Evolutionary conservation across 2,329 filamentous ascomycete species (phyloP).

Genomic region (Capronia epimyces): DNA sequence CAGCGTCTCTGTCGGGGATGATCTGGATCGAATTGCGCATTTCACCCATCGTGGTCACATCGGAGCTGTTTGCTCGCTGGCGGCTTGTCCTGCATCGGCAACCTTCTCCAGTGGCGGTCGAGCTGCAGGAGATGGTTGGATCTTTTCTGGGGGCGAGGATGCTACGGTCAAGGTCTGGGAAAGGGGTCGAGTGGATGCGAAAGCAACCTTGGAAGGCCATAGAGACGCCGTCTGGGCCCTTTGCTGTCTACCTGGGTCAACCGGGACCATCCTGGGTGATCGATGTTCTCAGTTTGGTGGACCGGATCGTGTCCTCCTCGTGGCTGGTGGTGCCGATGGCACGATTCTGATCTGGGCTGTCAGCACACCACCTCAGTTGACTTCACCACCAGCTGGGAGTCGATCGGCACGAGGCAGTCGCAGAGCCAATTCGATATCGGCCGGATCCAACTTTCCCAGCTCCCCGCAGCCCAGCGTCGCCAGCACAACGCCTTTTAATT

Average conservation of each 20-base stretch:
- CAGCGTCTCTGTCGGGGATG: slow-evolving; percentile 56
- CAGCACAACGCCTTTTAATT: slow-evolving; percentile 77
- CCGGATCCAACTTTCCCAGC: slow-evolving; percentile 83
- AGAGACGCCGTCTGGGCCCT: slow-evolving; percentile 95
- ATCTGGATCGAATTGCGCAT: slow-evolving; percentile 85
- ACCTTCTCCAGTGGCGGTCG: slow-evolving; percentile 86
- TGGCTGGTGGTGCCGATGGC: slow-evolving; percentile 84
- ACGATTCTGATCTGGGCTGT: slow-evolving; percentile 92
- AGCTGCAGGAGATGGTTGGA: slow-evolving; percentile 89
- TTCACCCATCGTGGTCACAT: slow-evolving; percentile 93
- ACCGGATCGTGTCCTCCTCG: slow-evolving; percentile 81
- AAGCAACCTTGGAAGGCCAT: slow-evolving; percentile 88
- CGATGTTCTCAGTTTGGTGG: slow-evolving; percentile 68
- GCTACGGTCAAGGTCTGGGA: slow-evolving; percentile 93
- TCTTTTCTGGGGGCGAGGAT: slow-evolving; percentile 95
- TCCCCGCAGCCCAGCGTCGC: slow-evolving; percentile 85
- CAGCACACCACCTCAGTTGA: slow-evolving; percentile 78
- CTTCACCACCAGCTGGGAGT: slow-evolving; percentile 69
- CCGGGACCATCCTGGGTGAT: slow-evolving; percentile 71
- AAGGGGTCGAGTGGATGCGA: slow-evolving; percentile 85
- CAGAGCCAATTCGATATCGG: slow-evolving; percentile 87
- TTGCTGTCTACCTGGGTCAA: slow-evolving; percentile 80
- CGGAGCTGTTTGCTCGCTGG: slow-evolving; percentile 80
- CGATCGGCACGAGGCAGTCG: slow-evolving; percentile 68
- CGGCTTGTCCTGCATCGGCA: slow-evolving; percentile 79